Evolutionary conservation across 2,329 filamentous ascomycete genomes (phyloP).

Genomic region (Truncatella angustata): DNA sequence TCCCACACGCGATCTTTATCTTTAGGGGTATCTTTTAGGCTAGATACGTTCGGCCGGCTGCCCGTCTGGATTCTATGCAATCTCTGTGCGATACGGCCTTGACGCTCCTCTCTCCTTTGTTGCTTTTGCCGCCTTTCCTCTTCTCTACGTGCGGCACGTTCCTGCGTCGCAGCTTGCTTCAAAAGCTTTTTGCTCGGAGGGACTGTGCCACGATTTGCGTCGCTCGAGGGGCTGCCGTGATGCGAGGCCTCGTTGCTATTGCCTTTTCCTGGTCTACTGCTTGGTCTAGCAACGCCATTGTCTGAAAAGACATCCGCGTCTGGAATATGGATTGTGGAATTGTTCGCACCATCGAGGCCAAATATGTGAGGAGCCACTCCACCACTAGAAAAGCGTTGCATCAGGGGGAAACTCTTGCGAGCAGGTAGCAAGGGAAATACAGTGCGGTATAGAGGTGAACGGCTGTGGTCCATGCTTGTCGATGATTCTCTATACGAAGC

Average conservation of each 20-base stretch:
- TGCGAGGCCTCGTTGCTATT: neutral
- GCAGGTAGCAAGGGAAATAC: conserved; percentile 7
- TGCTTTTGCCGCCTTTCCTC: conserved; percentile 1
- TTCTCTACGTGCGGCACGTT: neutral
- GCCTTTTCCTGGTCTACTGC: neutral
- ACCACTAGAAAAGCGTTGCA: conserved; percentile 4
- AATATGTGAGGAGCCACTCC: neutral
- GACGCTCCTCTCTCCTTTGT: conserved; percentile 12
- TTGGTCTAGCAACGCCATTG: neutral
- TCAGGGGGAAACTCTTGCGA: conserved; percentile 8
- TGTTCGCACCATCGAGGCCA: conserved; percentile 7
- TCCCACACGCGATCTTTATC: conserved; percentile 14
- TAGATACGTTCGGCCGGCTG: conserved; percentile 10
- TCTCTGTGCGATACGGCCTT: conserved; percentile 5
- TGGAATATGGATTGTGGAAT: neutral
- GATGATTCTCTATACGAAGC: neutral
- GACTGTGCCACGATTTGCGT: neutral
- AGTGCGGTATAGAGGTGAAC: neutral
- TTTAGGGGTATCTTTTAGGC: neutral
- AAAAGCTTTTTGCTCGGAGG: neutral
- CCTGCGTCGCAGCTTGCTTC: neutral
- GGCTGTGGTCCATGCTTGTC: conserved; percentile 4
- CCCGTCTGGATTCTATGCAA: neutral
- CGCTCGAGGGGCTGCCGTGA: neutral
- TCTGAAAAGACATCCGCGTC: neutral